Evolutionary conservation across 2,329 filamentous ascomycete species (phyloP).

Genomic region (Pseudopithomyces maydicus): DNA sequence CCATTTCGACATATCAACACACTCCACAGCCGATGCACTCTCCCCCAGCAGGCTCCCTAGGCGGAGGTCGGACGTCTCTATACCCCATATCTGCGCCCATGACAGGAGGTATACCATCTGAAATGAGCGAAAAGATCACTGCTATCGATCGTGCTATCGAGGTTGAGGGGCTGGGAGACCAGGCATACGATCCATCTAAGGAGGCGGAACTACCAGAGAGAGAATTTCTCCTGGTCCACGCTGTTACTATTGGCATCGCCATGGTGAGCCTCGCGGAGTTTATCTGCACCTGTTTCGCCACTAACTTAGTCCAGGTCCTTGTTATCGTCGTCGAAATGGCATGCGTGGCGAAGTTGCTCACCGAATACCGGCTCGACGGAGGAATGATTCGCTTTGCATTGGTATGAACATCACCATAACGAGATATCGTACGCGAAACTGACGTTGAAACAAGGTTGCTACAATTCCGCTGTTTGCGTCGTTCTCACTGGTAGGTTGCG

Average conservation of each 20-base stretch:
- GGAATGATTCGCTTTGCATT: constrained; percentile 48
- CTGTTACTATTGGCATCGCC: constrained; percentile 29
- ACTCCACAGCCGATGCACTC: constrained; percentile 13
- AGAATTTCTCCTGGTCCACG: constrained; percentile 29
- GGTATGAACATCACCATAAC: constrained; percentile 24
- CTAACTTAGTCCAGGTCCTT: constrained; percentile 20
- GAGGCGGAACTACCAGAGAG: constrained; percentile 27
- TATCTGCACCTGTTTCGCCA: too few species aligned
- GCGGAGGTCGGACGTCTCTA: constrained; percentile 17
- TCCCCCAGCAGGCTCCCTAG: constrained; percentile 15
- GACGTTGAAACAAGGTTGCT: constrained; percentile 34
- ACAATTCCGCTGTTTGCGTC: constrained; percentile 44
- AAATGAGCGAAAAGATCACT: constrained; percentile 32
- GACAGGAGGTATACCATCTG: constrained; percentile 17
- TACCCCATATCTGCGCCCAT: constrained; percentile 30
- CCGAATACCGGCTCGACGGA: constrained; percentile 47
- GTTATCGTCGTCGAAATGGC: constrained; percentile 38
- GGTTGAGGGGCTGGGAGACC: constrained; percentile 31
- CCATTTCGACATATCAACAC: constrained; percentile 13
- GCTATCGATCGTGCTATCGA: constrained; percentile 30
- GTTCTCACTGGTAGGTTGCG: constrained; percentile 35
- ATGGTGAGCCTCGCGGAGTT: constrained; percentile 16
- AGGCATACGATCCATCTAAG: constrained; percentile 29
- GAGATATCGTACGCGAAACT: constrained; percentile 13
- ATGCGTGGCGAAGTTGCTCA: constrained; percentile 42